Evolutionary conservation across 192 early-diverging fungal genomes (phyloP), one percentile per base, ranked within the genome.

Genomic region (Haplosporangium gracile): DNA sequence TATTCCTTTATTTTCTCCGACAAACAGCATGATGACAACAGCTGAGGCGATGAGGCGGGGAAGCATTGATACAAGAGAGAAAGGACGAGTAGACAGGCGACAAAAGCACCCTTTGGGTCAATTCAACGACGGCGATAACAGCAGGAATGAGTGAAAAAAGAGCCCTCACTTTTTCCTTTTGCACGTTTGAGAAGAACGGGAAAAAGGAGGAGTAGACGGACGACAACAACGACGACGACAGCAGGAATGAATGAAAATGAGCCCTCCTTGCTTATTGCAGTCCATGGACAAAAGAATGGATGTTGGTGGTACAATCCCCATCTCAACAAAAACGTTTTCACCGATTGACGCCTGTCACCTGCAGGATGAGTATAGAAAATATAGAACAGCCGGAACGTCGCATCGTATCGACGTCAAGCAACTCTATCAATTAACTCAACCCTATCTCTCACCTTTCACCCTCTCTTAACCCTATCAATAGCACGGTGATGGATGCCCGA

Each of bases 401-500:
- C 8, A 29, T 65, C 11, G 60, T 16, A 29, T 65, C 8, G 57
- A 63, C 57, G 24, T 29, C 24, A 36, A 73, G 68, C 24, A 49
- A 24, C 16, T 8, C 68, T 57, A 60, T 63, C 74, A 60, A 70
- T 51, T 57, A 39, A 53, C 24, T 34, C 22, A 68, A 68, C 42
- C 49, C 7, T 34, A 55, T 29, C 18, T 36, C 9, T 72, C 26
- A 39, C 22, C 53, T 77, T 49, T 26, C 57, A 34, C 13, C 49
- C 43, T 60, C 34, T 68, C 36, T 47, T 69, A 16, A 39, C 45
- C 65, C 38, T 39, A 53, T 57, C n/a, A 70, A 26, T 77, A 93
- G 95, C 39, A 97, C 96, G 4, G 96, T 97, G 57, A 97, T 96
- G 95, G 95, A 97, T 81, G 93, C 96, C 22, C 92, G 94, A 63